Evolutionary conservation across 2,329 filamentous ascomycete species (phyloP), one percentile per base, ranked within the genome.

Genomic region (Aspergillus fischeri): DNA sequence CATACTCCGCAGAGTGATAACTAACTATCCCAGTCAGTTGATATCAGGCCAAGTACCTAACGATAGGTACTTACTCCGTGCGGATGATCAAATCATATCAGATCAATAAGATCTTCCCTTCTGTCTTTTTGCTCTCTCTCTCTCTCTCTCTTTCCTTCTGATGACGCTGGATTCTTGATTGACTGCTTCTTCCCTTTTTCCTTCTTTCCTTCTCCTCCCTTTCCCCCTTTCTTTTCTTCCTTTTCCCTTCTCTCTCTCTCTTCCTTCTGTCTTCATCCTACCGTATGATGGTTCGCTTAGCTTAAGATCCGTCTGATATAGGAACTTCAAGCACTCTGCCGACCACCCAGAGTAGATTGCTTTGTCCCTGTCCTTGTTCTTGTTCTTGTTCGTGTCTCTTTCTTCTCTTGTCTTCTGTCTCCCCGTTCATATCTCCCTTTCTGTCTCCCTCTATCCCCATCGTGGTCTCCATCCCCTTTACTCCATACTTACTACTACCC

Each of bases 241-340:
- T 51, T 56, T 51, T 53, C 53, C 55, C 55, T 56, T 61, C 54
- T 62, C 56, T 61, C 54, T 62, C 56, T 51, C 54, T 58, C 58
- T 54, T 35, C 49, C 49, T 45, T 59, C 59, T 55, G 51, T 60
- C 48, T 52, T 51, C 24, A 25, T 54, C 45, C 48, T 56, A 52
- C 64, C 61, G 59, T 58, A 54, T 54, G 53, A 54, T 55, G 53
- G 58, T 54, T 60, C 63, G 48, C 60, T 55, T 60, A 61, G 65
- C 14, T 38, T 38, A 17, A 17, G 32, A 38, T 17, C 14, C 14
- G 32, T 38, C 32, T 38, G 32, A 38, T 38, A 38, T 38, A 38
- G 32, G 29, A 35, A 14, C 14, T 35, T 14, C 32, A 17, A 14
- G 32, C 14, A 6, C 32, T 42, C 63, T 56, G 60, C 29, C 14